Conservation (phyloP, 2,329 filamentous ascomycete genomes). For the Aspergillus unguis region DNA sequence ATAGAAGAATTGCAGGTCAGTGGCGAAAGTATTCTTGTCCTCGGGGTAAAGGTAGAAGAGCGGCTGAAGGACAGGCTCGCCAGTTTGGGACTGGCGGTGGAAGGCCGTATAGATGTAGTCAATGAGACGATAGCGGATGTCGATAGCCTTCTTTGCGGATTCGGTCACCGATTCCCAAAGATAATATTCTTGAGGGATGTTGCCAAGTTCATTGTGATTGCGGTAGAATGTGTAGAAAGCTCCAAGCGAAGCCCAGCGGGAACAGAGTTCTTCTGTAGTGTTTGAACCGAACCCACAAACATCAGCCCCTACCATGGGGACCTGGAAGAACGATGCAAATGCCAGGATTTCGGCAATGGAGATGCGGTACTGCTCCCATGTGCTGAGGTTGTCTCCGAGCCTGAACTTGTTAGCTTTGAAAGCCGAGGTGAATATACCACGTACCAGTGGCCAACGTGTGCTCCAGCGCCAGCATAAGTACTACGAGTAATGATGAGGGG, state of each 20-base stretch:
- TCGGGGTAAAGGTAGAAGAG: conserved; percentile 68
- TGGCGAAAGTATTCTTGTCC: conserved; percentile 51
- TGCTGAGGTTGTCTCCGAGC: conserved; percentile 60
- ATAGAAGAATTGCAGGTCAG: conserved; percentile 59
- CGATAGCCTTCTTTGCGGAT: conserved; percentile 66
- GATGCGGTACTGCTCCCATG: conserved; percentile 59
- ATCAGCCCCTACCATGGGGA: conserved; percentile 68
- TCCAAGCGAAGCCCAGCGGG: conserved; percentile 70
- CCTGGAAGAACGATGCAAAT: conserved; percentile 63
- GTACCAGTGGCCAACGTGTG: conserved; percentile 55
- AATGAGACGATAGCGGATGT: conserved; percentile 69
- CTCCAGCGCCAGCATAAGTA: conserved; percentile 70
- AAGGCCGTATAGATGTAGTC: conserved; percentile 77
- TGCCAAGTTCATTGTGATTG: conserved; percentile 61
- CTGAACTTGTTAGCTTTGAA: conserved; percentile 19
- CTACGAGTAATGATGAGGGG: conserved; percentile 72
- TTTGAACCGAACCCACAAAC: conserved; percentile 72
- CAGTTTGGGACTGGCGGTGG: conserved; percentile 57
- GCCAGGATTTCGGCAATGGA: conserved; percentile 59
- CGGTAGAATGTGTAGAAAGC: conserved; percentile 75
- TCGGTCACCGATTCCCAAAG: conserved; percentile 61
- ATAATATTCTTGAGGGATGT: conserved; percentile 69
- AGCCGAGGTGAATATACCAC: conserved; percentile 6
- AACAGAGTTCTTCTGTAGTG: conserved; percentile 66
- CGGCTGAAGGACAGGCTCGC: conserved; percentile 65